A percentile compares a stretch with the other conserved stretches of the same genome.
Evolutionary conservation across 305 asterid species (phyloP).

Genomic region (Fraxinus platypoda): DNA sequence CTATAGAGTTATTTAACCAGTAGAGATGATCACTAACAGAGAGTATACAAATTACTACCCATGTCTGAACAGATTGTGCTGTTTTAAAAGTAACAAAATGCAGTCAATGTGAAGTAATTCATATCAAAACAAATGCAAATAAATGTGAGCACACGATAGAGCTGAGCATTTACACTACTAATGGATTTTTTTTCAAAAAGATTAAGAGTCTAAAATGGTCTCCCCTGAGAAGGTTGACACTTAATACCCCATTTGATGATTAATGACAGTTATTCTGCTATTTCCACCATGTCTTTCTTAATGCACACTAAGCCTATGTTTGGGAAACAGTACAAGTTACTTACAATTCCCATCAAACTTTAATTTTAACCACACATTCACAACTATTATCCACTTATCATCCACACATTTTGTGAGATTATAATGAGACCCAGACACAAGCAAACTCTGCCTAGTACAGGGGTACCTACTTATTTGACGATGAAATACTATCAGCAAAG

Average conservation of each 20-base stretch:
- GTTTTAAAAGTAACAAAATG: not conserved
- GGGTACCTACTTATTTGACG: not conserved
- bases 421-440: not conserved
- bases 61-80: not conserved
- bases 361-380: not conserved
- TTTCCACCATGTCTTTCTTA: not conserved
- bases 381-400: not conserved
- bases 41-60: not conserved
- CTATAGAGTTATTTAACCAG: not conserved
- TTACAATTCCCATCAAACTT: not conserved
- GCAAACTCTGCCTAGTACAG: not conserved
- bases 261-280: not conserved
- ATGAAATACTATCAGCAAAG: not conserved
- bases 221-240: not conserved
- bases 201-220: not conserved
- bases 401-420: not conserved
- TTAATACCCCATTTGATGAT: not conserved
- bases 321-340: not conserved
- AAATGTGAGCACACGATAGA: not conserved
- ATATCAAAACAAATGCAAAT: not conserved
- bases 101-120: not conserved
- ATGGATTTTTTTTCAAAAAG: not conserved
- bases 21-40: not conserved
- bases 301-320: not conserved
- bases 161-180: not conserved